Percentiles rank a stretch among this genome's conserved stretches.
phyloP scores from a whole-genome alignment of 345 rosid species.

The Dovyalis caffra region DNA sequence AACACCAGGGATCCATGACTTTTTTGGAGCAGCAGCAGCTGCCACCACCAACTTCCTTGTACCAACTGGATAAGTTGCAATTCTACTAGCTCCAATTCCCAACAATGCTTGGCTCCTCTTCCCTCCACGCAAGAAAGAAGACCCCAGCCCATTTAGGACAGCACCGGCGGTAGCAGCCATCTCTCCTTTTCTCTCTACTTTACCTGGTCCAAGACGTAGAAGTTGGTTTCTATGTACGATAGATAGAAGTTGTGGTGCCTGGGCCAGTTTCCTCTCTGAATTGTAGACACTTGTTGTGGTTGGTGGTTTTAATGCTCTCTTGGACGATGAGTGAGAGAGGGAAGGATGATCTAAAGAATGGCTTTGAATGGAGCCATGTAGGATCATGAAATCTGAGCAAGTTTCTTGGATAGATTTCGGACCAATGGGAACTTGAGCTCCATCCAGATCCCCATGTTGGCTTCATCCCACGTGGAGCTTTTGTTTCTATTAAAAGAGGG shows the following conservation, averaged over 20 bases:
- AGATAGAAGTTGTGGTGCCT: not conserved
- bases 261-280: not conserved
- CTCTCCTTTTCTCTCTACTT: slow-evolving; percentile 3
- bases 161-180: slow-evolving; percentile 76
- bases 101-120: slow-evolving; percentile 41
- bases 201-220: not conserved
- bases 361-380: slow-evolving; percentile 42
- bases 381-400: slow-evolving; percentile 62
- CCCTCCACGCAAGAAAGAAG: slow-evolving; percentile 67
- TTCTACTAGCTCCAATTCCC: slow-evolving; percentile 14
- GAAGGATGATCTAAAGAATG: slow-evolving; percentile 28
- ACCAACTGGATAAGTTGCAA: slow-evolving; percentile 11
- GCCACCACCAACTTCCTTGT: slow-evolving; percentile 48
- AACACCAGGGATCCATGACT: slow-evolving; percentile 94
- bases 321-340: not conserved
- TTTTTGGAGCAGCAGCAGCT: slow-evolving; percentile 59
- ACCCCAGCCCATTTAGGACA: slow-evolving; percentile 73
- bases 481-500: not conserved
- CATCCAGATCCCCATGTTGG: slow-evolving; percentile 39
- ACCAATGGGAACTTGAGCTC: slow-evolving; percentile 57
- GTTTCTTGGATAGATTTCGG: slow-evolving; percentile 63
- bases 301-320: not conserved
- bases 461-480: slow-evolving; percentile 30
- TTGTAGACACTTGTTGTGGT: not conserved
- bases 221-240: not conserved